A percentile compares a stretch with the other conserved stretches of the same genome.
phyloP scores from a whole-genome alignment of 1,284 basidiomycete genomes.

The Heterobasidion parviporum region DNA sequence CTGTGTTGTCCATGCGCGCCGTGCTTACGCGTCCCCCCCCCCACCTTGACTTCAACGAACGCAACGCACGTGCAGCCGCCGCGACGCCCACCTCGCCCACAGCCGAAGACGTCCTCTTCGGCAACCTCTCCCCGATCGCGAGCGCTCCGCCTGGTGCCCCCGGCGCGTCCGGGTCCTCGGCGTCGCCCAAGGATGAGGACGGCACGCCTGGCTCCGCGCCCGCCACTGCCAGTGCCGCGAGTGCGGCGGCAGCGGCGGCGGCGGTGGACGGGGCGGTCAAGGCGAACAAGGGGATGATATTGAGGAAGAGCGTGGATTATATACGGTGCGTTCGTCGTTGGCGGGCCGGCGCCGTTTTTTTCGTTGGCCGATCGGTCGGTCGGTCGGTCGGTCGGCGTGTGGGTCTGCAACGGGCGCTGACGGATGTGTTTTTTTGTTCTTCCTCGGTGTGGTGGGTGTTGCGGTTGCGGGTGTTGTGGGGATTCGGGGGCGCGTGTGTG shows the following conservation, averaged over 20 bases:
- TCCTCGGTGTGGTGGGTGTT: too few species aligned
- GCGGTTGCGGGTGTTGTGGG: neutral
- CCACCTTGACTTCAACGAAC: neutral
- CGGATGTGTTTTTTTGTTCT: too few species aligned
- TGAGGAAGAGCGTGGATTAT: conserved; percentile 84
- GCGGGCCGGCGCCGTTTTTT: neutral
- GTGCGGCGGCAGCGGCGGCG: conserved; percentile 6
- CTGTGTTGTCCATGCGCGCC: neutral
- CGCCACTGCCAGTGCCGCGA: conserved; percentile 9
- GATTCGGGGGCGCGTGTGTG: neutral
- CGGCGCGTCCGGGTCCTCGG: conserved; percentile 3
- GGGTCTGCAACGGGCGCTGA: too few species aligned
- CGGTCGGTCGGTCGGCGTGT: too few species aligned
- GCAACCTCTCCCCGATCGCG: conserved; percentile 9
- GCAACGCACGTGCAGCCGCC: conserved; percentile 10
- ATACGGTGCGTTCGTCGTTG: conserved; percentile 43
- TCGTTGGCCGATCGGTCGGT: neutral
- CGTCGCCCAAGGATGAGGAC: conserved; percentile 14
- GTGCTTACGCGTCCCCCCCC: neutral
- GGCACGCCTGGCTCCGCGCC: neutral
- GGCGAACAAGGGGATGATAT: conserved; percentile 87
- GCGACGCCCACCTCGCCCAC: conserved; percentile 22
- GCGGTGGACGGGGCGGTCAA: conserved; percentile 42
- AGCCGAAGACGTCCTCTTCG: conserved; percentile 23
- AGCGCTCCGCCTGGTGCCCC: neutral